Conservation (phyloP, 768 basidiomycete species). For the Termitomyces sp. region DNA sequence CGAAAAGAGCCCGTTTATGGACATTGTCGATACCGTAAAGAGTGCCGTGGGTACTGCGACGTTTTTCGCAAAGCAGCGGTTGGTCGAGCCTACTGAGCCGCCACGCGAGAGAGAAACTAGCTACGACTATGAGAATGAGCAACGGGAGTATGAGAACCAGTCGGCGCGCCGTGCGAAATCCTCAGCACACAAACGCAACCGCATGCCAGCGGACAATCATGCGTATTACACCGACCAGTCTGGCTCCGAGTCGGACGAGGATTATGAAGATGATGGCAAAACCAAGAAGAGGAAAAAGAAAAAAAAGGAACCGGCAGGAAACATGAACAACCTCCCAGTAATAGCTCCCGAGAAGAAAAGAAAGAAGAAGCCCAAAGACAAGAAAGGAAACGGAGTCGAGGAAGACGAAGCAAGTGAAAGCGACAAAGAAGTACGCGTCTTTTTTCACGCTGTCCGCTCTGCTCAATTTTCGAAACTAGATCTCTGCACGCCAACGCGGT, state of each 20-base stretch:
- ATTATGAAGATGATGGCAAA: slow-evolving; percentile 47
- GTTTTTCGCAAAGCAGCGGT: slow-evolving; percentile 62
- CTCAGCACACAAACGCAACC: slow-evolving; percentile 41
- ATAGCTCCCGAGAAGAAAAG: slow-evolving; percentile 60
- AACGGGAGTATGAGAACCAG: slow-evolving; percentile 52
- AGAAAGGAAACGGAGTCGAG: slow-evolving; percentile 37
- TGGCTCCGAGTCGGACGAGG: slow-evolving; percentile 60
- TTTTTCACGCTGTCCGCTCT: slow-evolving; percentile 3
- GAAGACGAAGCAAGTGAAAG: slow-evolving; percentile 41
- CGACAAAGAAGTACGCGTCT: slow-evolving; percentile 37
- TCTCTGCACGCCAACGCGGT: slow-evolving; percentile 22
- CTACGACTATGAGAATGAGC: slow-evolving; percentile 78
- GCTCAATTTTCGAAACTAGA: slow-evolving; percentile 13
- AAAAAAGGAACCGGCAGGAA: slow-evolving; percentile 53
- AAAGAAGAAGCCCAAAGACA: slow-evolving; percentile 44
- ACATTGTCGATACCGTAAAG: slow-evolving; percentile 51
- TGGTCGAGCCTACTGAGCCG: slow-evolving; percentile 47
- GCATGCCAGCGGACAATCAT: slow-evolving; percentile 75
- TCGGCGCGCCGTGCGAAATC: slow-evolving; percentile 19
- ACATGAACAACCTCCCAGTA: slow-evolving; percentile 62
- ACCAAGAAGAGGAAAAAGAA: slow-evolving; percentile 50
- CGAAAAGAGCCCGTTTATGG: slow-evolving; percentile 66
- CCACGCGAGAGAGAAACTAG: slow-evolving; percentile 36
- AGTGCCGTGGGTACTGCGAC: slow-evolving; percentile 50
- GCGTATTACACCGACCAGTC: slow-evolving; percentile 69